Evolutionary conservation across 2,329 filamentous ascomycete genomes (phyloP), one percentile per base, ranked within the genome.

Genomic region (Cryphonectria japonica): DNA sequence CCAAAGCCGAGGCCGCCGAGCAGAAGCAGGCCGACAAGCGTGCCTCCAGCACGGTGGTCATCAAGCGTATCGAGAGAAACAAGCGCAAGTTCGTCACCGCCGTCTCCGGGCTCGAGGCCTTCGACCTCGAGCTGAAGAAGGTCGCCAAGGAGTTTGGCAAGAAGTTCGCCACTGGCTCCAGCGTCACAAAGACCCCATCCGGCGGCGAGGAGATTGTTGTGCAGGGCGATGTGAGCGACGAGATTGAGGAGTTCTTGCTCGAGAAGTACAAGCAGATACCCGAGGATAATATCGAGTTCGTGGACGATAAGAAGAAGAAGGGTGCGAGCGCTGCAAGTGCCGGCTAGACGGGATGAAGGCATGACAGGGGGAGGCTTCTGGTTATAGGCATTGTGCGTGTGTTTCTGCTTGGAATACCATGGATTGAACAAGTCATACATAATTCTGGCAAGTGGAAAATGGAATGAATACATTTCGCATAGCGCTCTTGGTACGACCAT

Each of bases 301-400:
- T 98, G 60, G 95, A 98, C 82, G 95, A 98, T 80, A 98, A 97
- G 89, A 94, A 94, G 85, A 96, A 96, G 89, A 97, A 97, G 85
- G 89, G 86, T 75, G 80, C 77, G 72, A 60, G 62, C 26, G 67
- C 63, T 34, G 63, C 63, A n/a, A 78, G 66, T 37, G 77, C 77
- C n/a, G 77, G 74, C 34, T 77, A 76, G 3, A 41, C 14, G 37
- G 26, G 3, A 75, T 69, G 68, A 69, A 69, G 32, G 4, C 19
- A 57, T n/a, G 39, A 65, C 19, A 2, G 22, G 22, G 46, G 22
- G 22, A 22, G 16, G 6, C 7, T 14, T 19, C 3, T 46, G 57
- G 29, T 50, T 41, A 65, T 68, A 63, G 37, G 41, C 16, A 46
- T 6, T 29, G n/a, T 41, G 26, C 16, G 22, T 61, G 29, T 11